Evolutionary conservation across 2,329 filamentous ascomycete species (phyloP), one percentile per base, ranked within the genome.

Genomic region (Thyridium curvatum): DNA sequence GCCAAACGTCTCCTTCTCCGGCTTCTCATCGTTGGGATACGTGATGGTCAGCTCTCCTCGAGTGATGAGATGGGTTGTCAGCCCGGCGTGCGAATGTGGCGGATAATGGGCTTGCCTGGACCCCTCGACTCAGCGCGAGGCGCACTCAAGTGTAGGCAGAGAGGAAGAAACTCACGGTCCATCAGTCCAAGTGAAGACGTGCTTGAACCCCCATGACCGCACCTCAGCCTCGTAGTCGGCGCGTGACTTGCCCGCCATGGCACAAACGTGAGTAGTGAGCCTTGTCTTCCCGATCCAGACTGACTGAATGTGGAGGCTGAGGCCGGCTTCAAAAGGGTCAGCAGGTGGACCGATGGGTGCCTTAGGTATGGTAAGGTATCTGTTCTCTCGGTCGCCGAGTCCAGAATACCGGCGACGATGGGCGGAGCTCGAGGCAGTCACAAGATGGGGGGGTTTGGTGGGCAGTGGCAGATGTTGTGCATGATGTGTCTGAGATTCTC

Each of bases 151-250:
- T 35, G 28, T 18, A 34, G 18, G 37, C 39, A 35, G 32, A 30
- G 37, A 42, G 40, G 18, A 39, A 35, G 28, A 32, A 41, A 71
- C 77, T 55, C 71, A 86, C 82, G 80, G 77, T 16, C 68, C 63
- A 58, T 87, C 84, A 8, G 72, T 79, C 82, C 83, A 87, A 3
- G 81, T 86, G 46, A 85, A 85, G 52, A 85, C 81, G 36, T 79
- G 68, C 3, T 56, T 48, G 54, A 86, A 88, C 2, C 83, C 83
- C 82, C 83, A 86, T 2, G 74, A 76, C 29, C 69, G 69, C 18
- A 87, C 82, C 52, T 84, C 65, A 36, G 65, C 61, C 55, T 87
- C 82, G 30, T 66, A 64, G 31, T 75, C 66, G 42, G 54, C 58
- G 39, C 60, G 66, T 26, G 66, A 63, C 48, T 65, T 68, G 28